Evolutionary conservation across 1,284 basidiomycete genomes (phyloP), one percentile per base, ranked within the genome.

Genomic region (Grifola frondosa): DNA sequence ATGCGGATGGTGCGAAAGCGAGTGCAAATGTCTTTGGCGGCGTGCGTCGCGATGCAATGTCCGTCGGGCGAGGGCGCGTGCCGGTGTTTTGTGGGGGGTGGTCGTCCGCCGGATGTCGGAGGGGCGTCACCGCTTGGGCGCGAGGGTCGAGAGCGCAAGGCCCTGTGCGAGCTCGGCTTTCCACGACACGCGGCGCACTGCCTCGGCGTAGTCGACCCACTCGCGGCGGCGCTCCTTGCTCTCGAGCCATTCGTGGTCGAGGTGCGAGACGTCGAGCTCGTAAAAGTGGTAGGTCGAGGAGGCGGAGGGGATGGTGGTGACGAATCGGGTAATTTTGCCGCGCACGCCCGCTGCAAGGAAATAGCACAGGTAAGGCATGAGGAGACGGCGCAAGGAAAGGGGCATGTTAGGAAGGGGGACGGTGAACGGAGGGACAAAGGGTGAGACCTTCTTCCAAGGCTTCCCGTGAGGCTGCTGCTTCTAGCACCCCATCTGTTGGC

Each of bases 361-460:
- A 46, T 36, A 42, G 42, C 40, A 44, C 42, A 40, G 32, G 38
- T 45, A 47, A 45, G 37, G 49, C 44, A 50, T 32, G 46, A 24
- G 42, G 44, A 47, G 60, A 57, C 57, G 59, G 54, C 57, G 54
- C 56, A 58, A 62, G 57, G 62, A 56, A 52, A 52, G 52, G 53
- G 63, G 66, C 61, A 56, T 61, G 66, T 71, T 65, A 71, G 73
- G 75, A 73, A 59, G 67, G 67, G 79, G 77, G 75, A 75, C 74
- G 74, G 84, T 80, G 80, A 47, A 59, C 53, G 73, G 73, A 84
- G 76, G 78, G 80, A 79, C 74, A 81, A 81, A 79, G 74, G 80
- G 80, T 82, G 80, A 80, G 84, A 91, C 88, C 88, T 90, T 91
- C 88, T 88, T 91, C 88, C 68, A 85, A 74, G 70, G 88, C 88